Conservation (phyloP, 2,329 filamentous ascomycete species). For the Aspergillus sp. region DNA sequence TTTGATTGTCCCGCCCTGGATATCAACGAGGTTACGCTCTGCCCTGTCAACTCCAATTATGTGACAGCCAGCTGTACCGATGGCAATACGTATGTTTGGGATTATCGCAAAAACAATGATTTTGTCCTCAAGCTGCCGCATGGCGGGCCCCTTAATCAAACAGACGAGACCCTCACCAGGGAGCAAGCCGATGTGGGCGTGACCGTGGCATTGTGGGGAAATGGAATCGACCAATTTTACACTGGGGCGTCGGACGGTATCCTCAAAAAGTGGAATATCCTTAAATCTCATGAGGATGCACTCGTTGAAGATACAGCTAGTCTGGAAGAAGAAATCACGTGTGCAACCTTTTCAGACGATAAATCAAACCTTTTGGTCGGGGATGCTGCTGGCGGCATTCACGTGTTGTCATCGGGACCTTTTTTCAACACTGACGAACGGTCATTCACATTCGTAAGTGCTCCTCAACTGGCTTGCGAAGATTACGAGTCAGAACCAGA, state of each 20-base stretch:
- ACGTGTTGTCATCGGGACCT: constrained; percentile 47
- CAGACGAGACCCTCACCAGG: constrained; percentile 37
- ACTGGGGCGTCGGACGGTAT: constrained; percentile 62
- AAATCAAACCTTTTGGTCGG: constrained; percentile 57
- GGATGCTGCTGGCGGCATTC: constrained; percentile 56
- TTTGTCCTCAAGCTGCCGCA: constrained; percentile 54
- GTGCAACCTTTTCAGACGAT: constrained; percentile 57
- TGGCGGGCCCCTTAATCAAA: constrained; percentile 50
- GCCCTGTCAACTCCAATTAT: constrained; percentile 45
- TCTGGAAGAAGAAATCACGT: constrained; percentile 56
- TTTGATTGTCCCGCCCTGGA: constrained; percentile 60
- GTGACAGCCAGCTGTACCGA: constrained; percentile 62
- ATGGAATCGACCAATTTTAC: constrained; percentile 53
- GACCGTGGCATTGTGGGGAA: constrained; percentile 58
- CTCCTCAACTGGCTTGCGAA: constrained; percentile 12
- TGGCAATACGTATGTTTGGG: constrained; percentile 61
- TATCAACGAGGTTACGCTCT: constrained; percentile 61
- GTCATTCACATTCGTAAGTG: constrained; percentile 26
- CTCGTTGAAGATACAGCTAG: constrained; percentile 52
- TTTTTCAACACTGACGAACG: constrained; percentile 20
- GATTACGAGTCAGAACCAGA: constrained; percentile 19
- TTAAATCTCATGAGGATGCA: constrained; percentile 50
- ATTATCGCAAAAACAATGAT: constrained; percentile 48
- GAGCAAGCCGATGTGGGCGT: constrained; percentile 60
- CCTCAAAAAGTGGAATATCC: constrained; percentile 61